Evolutionary conservation across 805 yeast genomes (phyloP).

Genomic region (Geotrichum ghanense): DNA sequence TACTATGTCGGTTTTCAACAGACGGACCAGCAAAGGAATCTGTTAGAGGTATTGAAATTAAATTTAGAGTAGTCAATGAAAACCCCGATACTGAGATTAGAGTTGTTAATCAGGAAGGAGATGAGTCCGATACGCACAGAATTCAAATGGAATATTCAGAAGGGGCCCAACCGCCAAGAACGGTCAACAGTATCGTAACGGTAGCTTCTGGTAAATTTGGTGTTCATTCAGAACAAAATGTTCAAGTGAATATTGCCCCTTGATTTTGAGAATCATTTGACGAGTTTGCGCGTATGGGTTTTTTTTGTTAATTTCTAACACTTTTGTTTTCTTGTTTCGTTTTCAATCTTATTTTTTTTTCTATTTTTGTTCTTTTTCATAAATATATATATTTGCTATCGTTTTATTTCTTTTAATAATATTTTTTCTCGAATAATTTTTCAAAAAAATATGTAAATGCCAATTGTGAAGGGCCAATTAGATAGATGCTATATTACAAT

Average conservation of each 20-base stretch:
- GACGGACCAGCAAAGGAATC: constrained; percentile 60
- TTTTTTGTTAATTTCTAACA: too few relatives aligned
- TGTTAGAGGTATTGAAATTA: constrained; percentile 60
- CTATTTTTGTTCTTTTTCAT: too few relatives aligned
- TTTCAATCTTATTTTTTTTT: too few relatives aligned
- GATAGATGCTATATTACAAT: background rate
- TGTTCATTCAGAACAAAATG: constrained; percentile 13
- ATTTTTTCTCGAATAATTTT: too few relatives aligned
- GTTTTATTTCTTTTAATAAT: too few relatives aligned
- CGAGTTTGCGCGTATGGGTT: too few relatives aligned
- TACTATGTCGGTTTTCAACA: constrained; percentile 81
- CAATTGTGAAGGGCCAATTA: too few relatives aligned
- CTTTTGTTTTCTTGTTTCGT: too few relatives aligned
- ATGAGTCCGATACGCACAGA: constrained; percentile 7
- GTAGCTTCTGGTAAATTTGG: constrained; percentile 10
- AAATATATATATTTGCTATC: too few relatives aligned
- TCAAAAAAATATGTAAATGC: too few relatives aligned
- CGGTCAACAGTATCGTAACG: constrained; percentile 10
- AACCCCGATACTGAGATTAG: background rate
- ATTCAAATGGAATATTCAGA: background rate
- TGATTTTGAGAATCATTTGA: too few relatives aligned
- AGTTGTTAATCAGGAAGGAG: constrained; percentile 4
- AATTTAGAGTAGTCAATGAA: constrained; percentile 14
- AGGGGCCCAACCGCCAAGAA: background rate
- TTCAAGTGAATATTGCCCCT: constrained; percentile 4